Percentiles rank a stretch among this genome's conserved stretches.
These are phyloP conservation scores for Ustilago tritici DNA, from an alignment of 1,284 basidiomycete species.

Conservation along the genomic window DNA sequence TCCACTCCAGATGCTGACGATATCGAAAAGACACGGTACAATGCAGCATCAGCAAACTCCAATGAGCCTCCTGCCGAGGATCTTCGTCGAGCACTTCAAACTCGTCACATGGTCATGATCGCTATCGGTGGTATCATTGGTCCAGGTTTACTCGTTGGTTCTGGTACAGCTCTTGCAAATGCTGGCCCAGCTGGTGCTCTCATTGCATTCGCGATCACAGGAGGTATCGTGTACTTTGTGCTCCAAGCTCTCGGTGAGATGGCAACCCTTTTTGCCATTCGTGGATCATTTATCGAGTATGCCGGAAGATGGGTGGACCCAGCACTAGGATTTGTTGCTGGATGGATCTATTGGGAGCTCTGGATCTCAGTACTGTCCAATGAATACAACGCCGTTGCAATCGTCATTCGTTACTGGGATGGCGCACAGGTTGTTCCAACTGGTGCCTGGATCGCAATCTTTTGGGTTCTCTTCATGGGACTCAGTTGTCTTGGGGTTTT, in stretches of 20 bases:
- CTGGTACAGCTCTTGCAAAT: conserved; percentile 44
- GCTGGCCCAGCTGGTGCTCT: conserved; percentile 55
- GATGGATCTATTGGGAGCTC: conserved; percentile 72
- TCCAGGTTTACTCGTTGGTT: conserved; percentile 56
- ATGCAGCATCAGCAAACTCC: neutral
- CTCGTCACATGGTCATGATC: conserved; percentile 61
- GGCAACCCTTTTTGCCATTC: conserved; percentile 73
- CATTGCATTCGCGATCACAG: conserved; percentile 54
- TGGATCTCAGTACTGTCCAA: conserved; percentile 52
- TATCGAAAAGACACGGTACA: conserved; percentile 21
- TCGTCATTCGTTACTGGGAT: conserved; percentile 48
- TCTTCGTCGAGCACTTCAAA: conserved; percentile 50
- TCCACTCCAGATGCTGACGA: conserved; percentile 27
- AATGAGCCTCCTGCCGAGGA: conserved; percentile 18
- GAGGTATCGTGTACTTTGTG: conserved; percentile 52
- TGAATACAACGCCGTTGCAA: conserved; percentile 51
- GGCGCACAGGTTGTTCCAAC: conserved; percentile 29
- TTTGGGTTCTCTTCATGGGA: conserved; percentile 53
- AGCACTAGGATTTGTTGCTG: conserved; percentile 75
- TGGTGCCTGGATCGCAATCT: conserved; percentile 49
- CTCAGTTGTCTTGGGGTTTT: conserved; percentile 45
- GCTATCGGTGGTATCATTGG: conserved; percentile 62
- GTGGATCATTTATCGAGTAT: conserved; percentile 82
- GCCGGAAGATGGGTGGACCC: conserved; percentile 83
- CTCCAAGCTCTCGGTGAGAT: conserved; percentile 55